phyloP scores from a whole-genome alignment of 805 yeast species.

The Yamadazyma phyllophila region DNA sequence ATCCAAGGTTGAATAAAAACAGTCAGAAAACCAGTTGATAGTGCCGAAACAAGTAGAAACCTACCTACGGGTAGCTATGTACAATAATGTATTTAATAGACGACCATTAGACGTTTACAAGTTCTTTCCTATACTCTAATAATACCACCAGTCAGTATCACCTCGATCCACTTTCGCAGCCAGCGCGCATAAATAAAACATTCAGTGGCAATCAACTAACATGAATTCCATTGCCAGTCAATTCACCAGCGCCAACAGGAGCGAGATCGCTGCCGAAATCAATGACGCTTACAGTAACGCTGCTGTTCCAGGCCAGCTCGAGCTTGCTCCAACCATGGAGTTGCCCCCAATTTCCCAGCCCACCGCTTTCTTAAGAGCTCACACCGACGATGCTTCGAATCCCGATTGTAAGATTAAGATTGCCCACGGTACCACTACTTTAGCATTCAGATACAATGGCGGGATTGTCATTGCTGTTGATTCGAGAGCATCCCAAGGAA shows the following conservation, averaged over 20 bases:
- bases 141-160: no score
- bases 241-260: conserved; percentile 31
- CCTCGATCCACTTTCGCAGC: not conserved
- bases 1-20: no score
- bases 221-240: conserved; percentile 42
- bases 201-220: conserved; percentile 1
- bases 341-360: conserved; percentile 88
- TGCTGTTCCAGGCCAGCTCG: conserved; percentile 18
- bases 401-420: conserved; percentile 94
- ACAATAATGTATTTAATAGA: not conserved
- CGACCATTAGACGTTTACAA: not conserved
- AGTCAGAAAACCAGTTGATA: no score
- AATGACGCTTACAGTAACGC: conserved; percentile 18
- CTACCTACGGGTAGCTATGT: not conserved
- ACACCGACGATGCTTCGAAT: conserved; percentile 90
- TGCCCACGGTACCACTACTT: conserved; percentile 98
- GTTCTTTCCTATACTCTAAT: no score
- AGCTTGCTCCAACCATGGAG: conserved; percentile 59
- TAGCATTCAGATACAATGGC: conserved; percentile 93
- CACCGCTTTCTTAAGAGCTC: conserved; percentile 92
- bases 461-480: conserved; percentile 97
- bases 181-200: not conserved
- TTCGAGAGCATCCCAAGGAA: conserved; percentile 96
- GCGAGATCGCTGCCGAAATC: conserved; percentile 27
- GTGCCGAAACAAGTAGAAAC: no score